Evolutionary conservation across 2,329 filamentous ascomycete genomes (phyloP).

Genomic region (Canariomyces notabilis): DNA sequence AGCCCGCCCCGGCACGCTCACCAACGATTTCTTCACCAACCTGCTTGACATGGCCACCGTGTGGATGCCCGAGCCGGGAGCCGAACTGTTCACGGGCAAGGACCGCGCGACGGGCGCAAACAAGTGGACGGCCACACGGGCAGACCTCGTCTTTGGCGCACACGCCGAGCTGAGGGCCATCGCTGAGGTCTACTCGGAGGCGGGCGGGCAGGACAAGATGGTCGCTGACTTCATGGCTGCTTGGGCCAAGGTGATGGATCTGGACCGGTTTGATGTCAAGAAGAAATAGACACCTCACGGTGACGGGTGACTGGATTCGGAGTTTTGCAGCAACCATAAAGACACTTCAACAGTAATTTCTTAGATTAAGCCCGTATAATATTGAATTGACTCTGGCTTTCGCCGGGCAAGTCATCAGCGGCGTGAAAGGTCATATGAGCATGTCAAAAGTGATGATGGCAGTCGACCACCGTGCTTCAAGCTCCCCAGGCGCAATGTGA

Average conservation of each 20-base stretch:
- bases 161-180: slow-evolving; percentile 68
- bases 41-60: slow-evolving; percentile 61
- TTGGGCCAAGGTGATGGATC: slow-evolving; percentile 71
- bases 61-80: slow-evolving; percentile 53
- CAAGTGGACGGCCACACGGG: slow-evolving; percentile 67
- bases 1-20: slow-evolving; percentile 60
- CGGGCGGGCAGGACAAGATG: slow-evolving; percentile 59
- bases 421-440: no score
- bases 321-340: no score
- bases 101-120: slow-evolving; percentile 61
- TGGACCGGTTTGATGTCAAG: slow-evolving; percentile 61
- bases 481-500: no score
- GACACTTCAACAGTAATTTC: no score
- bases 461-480: no score
- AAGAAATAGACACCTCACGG: no score
- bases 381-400: no score
- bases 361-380: no score
- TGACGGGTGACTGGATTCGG: no score
- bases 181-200: slow-evolving; percentile 62
- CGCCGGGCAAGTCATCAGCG: no score
- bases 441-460: no score
- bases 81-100: slow-evolving; percentile 57
- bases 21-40: slow-evolving; percentile 80
- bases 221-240: slow-evolving; percentile 67
- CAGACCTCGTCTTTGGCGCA: slow-evolving; percentile 65